phyloP scores from a whole-genome alignment of 768 basidiomycete genomes.

The Rhodotorula toruloides region DNA sequence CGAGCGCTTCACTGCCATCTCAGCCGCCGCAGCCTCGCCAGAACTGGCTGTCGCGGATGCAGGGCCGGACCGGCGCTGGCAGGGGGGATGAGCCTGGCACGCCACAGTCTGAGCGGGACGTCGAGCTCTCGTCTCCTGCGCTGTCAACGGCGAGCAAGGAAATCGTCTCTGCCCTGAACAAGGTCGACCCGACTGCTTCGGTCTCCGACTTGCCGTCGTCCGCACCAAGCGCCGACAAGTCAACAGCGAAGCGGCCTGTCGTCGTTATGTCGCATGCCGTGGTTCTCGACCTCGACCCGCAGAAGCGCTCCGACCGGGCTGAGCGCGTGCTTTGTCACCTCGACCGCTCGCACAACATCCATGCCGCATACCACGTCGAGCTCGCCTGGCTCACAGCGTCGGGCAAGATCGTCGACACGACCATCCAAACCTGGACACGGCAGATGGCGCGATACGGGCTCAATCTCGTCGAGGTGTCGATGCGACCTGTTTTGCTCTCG shows the following conservation, averaged over 20 bases:
- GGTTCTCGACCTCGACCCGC: constrained; percentile 78
- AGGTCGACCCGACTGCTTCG: neutral
- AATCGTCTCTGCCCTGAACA: constrained; percentile 11
- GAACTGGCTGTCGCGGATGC: constrained; percentile 24
- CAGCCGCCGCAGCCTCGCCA: neutral
- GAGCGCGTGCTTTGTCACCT: constrained; percentile 64
- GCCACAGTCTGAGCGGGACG: neutral
- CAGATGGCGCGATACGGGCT: constrained; percentile 83
- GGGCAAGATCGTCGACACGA: constrained; percentile 82
- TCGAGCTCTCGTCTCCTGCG: constrained; percentile 19
- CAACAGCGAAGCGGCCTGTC: constrained; percentile 52
- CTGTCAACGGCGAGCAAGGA: neutral
- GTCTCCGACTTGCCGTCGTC: neutral
- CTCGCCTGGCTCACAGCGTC: constrained; percentile 95
- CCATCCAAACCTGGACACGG: constrained; percentile 71
- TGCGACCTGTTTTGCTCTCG: constrained; percentile 43
- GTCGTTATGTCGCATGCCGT: constrained; percentile 71
- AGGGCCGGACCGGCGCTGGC: neutral
- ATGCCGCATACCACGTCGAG: constrained; percentile 94
- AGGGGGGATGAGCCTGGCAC: neutral
- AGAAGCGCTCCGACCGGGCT: constrained; percentile 39
- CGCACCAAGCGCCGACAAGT: constrained; percentile 46
- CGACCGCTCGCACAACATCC: constrained; percentile 90
- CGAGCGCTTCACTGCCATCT: neutral
- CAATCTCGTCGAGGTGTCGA: constrained; percentile 66